phyloP scores from a whole-genome alignment of 371 early-diverging fungal species.

The Lichtheimia corymbifera region DNA sequence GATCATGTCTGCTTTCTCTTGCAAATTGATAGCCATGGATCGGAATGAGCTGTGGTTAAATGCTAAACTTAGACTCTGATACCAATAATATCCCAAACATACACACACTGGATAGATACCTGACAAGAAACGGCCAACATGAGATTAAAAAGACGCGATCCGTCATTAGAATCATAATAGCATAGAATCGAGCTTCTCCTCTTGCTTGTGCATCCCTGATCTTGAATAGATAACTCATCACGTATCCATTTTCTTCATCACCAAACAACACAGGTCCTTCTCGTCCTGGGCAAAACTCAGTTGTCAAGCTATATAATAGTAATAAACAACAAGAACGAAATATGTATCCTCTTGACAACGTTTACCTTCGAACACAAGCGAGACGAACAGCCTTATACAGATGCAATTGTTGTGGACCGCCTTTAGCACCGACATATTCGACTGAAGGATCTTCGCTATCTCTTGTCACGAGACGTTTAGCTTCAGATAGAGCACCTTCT shows the following conservation, averaged over 20 bases:
- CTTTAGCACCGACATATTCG: slow-evolving; percentile 48
- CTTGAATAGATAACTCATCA: slow-evolving; percentile 75
- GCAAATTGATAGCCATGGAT: slow-evolving; percentile 59
- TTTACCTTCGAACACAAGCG: slow-evolving; percentile 65
- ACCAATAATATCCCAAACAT: neutral
- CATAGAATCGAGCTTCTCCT: slow-evolving; percentile 68
- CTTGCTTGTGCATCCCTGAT: slow-evolving; percentile 70
- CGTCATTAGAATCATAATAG: slow-evolving; percentile 69
- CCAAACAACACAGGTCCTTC: slow-evolving; percentile 79
- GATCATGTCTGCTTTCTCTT: slow-evolving; percentile 56
- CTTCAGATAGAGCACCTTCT: slow-evolving; percentile 26
- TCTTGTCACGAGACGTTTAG: slow-evolving; percentile 39
- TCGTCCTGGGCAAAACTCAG: slow-evolving; percentile 69
- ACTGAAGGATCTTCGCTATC: slow-evolving; percentile 51
- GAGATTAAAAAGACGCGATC: slow-evolving; percentile 70
- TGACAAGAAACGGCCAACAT: slow-evolving; percentile 71
- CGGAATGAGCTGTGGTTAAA: slow-evolving; percentile 44
- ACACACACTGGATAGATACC: slow-evolving; percentile 30
- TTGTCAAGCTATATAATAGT: slow-evolving; percentile 50
- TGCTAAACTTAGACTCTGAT: neutral
- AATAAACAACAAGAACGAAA: neutral
- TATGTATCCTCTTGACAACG: neutral
- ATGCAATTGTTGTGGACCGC: slow-evolving; percentile 48
- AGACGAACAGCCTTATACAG: slow-evolving; percentile 56
- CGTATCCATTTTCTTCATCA: slow-evolving; percentile 72